phyloP scores from a whole-genome alignment of 2,329 filamentous ascomycete genomes.

The Fusarium clavum region DNA sequence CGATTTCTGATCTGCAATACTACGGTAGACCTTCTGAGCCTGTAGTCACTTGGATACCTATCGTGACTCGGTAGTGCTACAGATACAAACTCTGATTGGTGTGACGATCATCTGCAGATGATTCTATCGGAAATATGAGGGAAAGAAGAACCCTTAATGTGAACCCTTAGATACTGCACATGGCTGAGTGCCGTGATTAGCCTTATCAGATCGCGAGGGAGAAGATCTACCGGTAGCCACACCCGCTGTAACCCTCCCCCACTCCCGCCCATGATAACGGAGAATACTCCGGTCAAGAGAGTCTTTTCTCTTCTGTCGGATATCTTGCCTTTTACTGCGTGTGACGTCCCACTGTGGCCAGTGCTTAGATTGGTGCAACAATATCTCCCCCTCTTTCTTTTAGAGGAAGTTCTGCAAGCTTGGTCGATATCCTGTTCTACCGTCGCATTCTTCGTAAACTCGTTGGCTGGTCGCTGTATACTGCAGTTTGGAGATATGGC shows the following conservation, averaged over 20 bases:
- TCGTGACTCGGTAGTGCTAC: constrained; percentile 22
- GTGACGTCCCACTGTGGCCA: constrained; percentile 4
- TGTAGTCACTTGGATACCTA: constrained; percentile 23
- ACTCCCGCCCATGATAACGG: background rate
- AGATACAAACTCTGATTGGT: background rate
- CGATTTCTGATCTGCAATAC: background rate
- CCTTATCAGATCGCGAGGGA: constrained; percentile 29
- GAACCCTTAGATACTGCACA: background rate
- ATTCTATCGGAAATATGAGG: background rate
- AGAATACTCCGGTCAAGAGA: background rate
- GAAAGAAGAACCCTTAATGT: too few species aligned
- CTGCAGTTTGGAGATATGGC: too few species aligned
- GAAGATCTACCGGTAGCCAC: constrained; percentile 25
- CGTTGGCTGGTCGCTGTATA: too few species aligned
- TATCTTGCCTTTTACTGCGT: background rate
- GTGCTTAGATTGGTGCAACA: background rate
- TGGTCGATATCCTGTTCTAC: background rate
- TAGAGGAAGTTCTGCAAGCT: background rate
- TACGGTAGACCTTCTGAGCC: background rate
- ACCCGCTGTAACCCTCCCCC: constrained; percentile 12
- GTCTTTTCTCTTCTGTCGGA: background rate
- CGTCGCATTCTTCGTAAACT: background rate
- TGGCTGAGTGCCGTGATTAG: constrained; percentile 4
- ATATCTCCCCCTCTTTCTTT: background rate
- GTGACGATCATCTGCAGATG: constrained; percentile 8